Evolutionary conservation across 1,139 yeast species (phyloP).

Genomic region (Wickerhamomyces sp.): DNA sequence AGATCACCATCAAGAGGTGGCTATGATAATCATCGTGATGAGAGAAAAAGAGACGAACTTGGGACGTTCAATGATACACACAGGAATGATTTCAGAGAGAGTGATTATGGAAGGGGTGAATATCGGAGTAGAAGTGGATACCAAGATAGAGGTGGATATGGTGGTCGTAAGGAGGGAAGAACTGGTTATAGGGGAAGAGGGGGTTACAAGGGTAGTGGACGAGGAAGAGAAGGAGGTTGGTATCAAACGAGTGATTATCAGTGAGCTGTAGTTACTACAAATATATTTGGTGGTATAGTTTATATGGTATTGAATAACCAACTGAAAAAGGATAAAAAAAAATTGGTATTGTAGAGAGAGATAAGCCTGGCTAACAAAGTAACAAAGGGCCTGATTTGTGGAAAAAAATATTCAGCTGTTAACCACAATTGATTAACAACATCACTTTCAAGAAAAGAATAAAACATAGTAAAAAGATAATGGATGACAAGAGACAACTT

Average conservation of each 20-base stretch:
- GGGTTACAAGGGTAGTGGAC: conserved; percentile 1
- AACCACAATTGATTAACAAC: background rate
- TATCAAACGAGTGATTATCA: background rate
- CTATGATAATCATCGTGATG: background rate
- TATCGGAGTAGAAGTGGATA: too few relatives aligned
- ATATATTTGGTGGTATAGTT: background rate
- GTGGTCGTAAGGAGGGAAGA: conserved; percentile 2
- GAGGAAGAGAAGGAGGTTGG: background rate
- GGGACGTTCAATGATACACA: background rate
- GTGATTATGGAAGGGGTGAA: background rate
- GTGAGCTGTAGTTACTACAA: too few relatives aligned
- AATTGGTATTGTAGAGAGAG: background rate
- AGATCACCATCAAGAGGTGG: background rate
- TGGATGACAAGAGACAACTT: background rate
- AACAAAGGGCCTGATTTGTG: background rate
- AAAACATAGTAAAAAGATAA: conserved; percentile 2
- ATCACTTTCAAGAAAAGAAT: conserved; percentile 1
- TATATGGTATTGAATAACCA: background rate
- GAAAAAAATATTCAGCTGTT: conserved; percentile 1
- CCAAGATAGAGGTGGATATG: background rate
- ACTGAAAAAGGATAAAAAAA: conserved; percentile 1
- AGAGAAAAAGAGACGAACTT: background rate
- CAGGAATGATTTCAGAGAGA: background rate
- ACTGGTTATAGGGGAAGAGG: conserved; percentile 1
- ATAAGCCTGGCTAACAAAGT: background rate